These are phyloP conservation scores for Claviceps pazoutovae DNA, from an alignment of 2,329 filamentous ascomycete species.

Conservation along the genomic window DNA sequence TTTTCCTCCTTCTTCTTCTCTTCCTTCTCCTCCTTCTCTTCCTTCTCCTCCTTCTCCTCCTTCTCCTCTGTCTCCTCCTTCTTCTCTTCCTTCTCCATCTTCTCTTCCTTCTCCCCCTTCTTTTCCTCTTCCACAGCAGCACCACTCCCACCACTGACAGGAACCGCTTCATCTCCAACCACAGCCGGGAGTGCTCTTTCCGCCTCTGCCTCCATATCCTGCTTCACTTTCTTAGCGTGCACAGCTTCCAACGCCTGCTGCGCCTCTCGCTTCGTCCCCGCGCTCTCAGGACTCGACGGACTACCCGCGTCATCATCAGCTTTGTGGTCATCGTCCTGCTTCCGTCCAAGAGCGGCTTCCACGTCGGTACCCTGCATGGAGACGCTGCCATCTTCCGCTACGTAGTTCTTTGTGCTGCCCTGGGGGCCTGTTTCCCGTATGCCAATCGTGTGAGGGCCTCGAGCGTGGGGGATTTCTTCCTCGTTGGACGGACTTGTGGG, in stretches of 20 bases:
- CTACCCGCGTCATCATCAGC: conserved; percentile 12
- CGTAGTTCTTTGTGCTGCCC: conserved; percentile 25
- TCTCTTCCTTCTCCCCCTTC: not conserved
- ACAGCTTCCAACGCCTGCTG: conserved; percentile 31
- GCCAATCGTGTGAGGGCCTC: conserved; percentile 74
- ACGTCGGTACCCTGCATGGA: conserved; percentile 43
- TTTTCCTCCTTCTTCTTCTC: not conserved
- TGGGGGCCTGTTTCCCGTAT: conserved; percentile 77
- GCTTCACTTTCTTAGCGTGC: conserved; percentile 35
- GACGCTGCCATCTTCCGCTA: conserved; percentile 26
- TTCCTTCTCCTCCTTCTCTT: not conserved
- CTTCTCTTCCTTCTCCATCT: too few species aligned
- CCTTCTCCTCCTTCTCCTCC: not conserved
- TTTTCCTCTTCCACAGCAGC: not conserved
- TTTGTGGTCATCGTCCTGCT: conserved; percentile 15
- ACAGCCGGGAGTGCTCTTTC: not conserved
- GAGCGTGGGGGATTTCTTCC: conserved; percentile 61
- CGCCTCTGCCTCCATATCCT: conserved; percentile 14
- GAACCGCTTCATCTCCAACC: not conserved
- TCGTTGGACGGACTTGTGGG: conserved; percentile 30
- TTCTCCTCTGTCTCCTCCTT: too few species aligned
- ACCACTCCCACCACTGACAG: not conserved
- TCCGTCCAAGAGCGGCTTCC: conserved; percentile 46
- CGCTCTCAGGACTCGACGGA: conserved; percentile 18
- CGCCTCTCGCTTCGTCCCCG: conserved; percentile 41